Evolutionary conservation across 169 alveolate species (phyloP).

Genomic region (Cystoisospora suis): DNA sequence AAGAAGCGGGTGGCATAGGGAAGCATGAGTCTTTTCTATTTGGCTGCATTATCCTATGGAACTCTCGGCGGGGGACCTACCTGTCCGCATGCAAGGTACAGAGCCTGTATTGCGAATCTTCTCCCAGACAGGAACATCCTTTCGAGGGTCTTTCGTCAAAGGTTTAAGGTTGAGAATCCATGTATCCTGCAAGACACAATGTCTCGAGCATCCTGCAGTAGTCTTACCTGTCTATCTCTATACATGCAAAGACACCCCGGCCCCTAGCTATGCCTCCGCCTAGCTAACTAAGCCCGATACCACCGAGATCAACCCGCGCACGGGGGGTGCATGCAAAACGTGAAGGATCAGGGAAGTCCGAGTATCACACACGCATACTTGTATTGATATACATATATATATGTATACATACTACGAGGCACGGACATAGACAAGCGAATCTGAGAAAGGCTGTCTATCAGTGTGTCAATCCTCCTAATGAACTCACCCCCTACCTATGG

Average conservation of each 20-base stretch:
- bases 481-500: too few relatives aligned
- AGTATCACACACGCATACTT: not conserved
- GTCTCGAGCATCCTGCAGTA: too few relatives aligned
- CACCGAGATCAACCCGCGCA: not conserved
- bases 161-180: conserved; percentile 87
- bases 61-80: conserved; percentile 24
- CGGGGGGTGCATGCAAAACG: not conserved
- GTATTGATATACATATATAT: not conserved
- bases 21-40: too few relatives aligned
- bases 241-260: not conserved
- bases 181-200: conserved; percentile 80
- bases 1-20: not conserved
- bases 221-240: not conserved
- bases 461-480: too few relatives aligned
- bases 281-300: not conserved
- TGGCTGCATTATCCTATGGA: too few relatives aligned
- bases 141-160: conserved; percentile 29
- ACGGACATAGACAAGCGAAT: not conserved
- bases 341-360: too few relatives aligned
- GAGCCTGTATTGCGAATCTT: conserved; percentile 55
- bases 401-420: not conserved
- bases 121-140: conserved; percentile 65
- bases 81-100: conserved; percentile 65
- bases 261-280: not conserved
- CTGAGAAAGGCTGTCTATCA: too few relatives aligned